Base-by-base conservation (phyloP, 306 rosid genomes). In the Quercus engelmannii region DNA sequence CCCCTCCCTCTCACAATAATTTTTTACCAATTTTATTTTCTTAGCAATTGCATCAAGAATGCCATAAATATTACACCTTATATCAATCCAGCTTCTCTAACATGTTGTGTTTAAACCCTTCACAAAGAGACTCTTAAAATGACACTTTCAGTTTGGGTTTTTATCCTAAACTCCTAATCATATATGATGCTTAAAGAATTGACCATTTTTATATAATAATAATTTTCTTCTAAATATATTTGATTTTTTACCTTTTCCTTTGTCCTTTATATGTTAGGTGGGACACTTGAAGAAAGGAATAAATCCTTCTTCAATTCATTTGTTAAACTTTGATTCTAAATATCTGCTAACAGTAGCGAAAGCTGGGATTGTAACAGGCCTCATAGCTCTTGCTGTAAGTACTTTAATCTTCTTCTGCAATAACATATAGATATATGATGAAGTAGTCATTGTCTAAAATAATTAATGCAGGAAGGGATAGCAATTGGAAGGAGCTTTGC, bases 401-500 rank as follows among this genome's bases (percentile, higher is more conserved):
- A 79, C 23, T 6, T 3, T 2, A 28, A 56, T 43, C 68, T 49
- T 58, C 20, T 23, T 73, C 33, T 30, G 3, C 55, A 19, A 7
- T 8, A 0, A 41, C 3, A 41, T 41, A 41, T 41, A 41, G 3
- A 41, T 41, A 41, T 41, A 41, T 41, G 46, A 41, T 41, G 46
- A 41, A 41, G 46, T 15, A 26, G 2, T 63, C 10, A 13, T 18
- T 4, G 28, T 20, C 21, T 55, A 59, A 68, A 28, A 61, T 54
- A 19, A 18, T 51, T 19, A 69, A 38, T 74, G 35, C 85, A 94
- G 99, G 99, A 95, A 92, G 99, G 97, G 72, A 92, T 95, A 78
- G 98, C 99, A 28, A 91, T 95, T 17, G 99, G 99, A 75, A 89
- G 99, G 80, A 92, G 92, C 87, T 95, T 95, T 78, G 89, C 94